Conservation (phyloP, 345 rosid species). For the Camelina sativa region DNA sequence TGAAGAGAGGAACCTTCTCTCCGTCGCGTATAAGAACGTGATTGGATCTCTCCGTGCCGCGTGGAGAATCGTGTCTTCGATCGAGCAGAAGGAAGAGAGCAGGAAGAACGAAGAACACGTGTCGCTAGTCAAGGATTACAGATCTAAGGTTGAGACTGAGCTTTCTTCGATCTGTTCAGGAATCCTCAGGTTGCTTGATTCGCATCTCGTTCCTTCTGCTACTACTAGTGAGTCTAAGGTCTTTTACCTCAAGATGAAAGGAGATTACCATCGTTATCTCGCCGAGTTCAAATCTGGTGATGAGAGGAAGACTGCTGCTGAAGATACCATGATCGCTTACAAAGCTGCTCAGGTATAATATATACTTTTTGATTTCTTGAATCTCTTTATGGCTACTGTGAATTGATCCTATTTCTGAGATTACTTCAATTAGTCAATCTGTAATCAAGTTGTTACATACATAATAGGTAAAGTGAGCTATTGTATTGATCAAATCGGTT, state of each 20-base stretch:
- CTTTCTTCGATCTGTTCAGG: slow-evolving; percentile 54
- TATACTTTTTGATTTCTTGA: background rate
- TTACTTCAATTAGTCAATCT: too few relatives aligned
- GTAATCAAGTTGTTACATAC: too few relatives aligned
- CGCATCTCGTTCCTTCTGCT: slow-evolving; percentile 58
- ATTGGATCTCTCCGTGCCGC: slow-evolving; percentile 50
- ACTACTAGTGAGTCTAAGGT: slow-evolving; percentile 63
- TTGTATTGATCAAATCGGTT: background rate
- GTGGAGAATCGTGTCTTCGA: slow-evolving; percentile 49
- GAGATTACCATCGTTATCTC: slow-evolving; percentile 59
- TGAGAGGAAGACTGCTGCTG: slow-evolving; percentile 71
- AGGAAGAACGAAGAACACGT: slow-evolving; percentile 70
- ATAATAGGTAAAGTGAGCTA: too few relatives aligned
- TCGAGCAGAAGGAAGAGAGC: slow-evolving; percentile 62
- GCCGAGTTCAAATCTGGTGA: slow-evolving; percentile 57
- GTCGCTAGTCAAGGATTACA: slow-evolving; percentile 66
- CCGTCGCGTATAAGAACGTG: slow-evolving; percentile 49
- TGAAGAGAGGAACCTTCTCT: slow-evolving; percentile 59
- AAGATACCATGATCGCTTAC: slow-evolving; percentile 53
- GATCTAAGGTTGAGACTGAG: slow-evolving; percentile 66
- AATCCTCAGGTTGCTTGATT: slow-evolving; percentile 51
- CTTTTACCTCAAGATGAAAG: slow-evolving; percentile 71
- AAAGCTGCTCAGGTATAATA: slow-evolving; percentile 65
- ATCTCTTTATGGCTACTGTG: too few relatives aligned
- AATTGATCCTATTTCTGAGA: too few relatives aligned